Evolutionary conservation across 2,329 filamentous ascomycete genomes (phyloP).

Genomic region (Ophiostoma triangulosporum): DNA sequence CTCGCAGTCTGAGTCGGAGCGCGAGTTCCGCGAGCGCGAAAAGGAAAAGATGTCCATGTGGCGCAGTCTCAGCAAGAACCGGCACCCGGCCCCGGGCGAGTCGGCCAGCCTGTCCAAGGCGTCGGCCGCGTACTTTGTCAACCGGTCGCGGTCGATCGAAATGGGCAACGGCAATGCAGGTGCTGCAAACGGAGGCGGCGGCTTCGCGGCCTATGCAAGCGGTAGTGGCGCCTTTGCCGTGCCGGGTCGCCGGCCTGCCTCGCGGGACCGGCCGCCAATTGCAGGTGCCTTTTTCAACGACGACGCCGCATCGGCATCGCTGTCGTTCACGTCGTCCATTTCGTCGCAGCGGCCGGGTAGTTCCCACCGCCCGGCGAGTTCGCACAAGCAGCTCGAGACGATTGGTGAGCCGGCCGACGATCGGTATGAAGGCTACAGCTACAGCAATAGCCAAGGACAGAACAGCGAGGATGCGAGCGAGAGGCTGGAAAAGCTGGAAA

Average conservation of each 20-base stretch:
- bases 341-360: slow-evolving; percentile 15
- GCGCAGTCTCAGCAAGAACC: slow-evolving; percentile 74
- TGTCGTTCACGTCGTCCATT: slow-evolving; percentile 7
- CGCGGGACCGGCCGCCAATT: slow-evolving; percentile 46
- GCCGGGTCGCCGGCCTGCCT: slow-evolving; percentile 35
- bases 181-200: neutral
- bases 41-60: slow-evolving; percentile 50
- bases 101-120: slow-evolving; percentile 51
- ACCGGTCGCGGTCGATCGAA: slow-evolving; percentile 68
- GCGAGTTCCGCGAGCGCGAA: slow-evolving; percentile 30
- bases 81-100: slow-evolving; percentile 46
- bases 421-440: slow-evolving; percentile 5
- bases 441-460: slow-evolving; percentile 7
- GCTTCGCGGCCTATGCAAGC: slow-evolving; percentile 12
- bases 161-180: slow-evolving; percentile 29
- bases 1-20: neutral
- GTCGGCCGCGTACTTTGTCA: slow-evolving; percentile 26
- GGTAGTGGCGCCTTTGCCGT: slow-evolving; percentile 19
- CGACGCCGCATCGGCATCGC: neutral
- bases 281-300: slow-evolving; percentile 44
- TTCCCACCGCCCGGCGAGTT: slow-evolving; percentile 39
- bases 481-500: too few relatives aligned
- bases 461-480: too few relatives aligned
- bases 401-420: slow-evolving; percentile 39
- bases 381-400: slow-evolving; percentile 40